phyloP scores from a whole-genome alignment of 2,329 filamentous ascomycete species.

The Cladosporium sp. region DNA sequence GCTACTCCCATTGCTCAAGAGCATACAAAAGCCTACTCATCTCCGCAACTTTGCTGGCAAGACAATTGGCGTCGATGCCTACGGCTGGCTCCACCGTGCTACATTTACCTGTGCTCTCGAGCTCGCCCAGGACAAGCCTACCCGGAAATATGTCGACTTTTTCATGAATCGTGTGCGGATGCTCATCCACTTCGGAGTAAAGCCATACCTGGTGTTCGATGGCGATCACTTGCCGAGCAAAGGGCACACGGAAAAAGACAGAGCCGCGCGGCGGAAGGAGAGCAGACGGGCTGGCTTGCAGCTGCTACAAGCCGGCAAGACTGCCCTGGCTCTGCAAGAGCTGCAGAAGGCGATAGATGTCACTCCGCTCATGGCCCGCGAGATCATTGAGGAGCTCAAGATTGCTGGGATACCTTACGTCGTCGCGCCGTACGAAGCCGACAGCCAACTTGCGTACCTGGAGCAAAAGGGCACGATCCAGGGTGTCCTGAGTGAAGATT shows the following conservation, averaged over 20 bases:
- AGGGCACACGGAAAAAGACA: constrained; percentile 74
- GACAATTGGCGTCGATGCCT: constrained; percentile 91
- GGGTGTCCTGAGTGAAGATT: constrained; percentile 93
- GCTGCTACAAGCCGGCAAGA: constrained; percentile 75
- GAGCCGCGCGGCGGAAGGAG: constrained; percentile 70
- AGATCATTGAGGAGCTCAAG: constrained; percentile 89
- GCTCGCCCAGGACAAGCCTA: constrained; percentile 81
- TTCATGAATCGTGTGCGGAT: constrained; percentile 87
- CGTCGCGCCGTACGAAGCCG: constrained; percentile 95
- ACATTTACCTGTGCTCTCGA: constrained; percentile 88
- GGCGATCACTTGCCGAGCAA: constrained; percentile 95
- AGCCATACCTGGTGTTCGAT: constrained; percentile 94
- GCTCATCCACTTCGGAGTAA: constrained; percentile 89
- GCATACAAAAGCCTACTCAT: constrained; percentile 84
- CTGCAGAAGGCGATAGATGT: constrained; percentile 95
- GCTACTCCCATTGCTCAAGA: constrained; percentile 86
- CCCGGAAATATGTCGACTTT: constrained; percentile 83
- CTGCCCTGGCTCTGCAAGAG: constrained; percentile 74
- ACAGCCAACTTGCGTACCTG: constrained; percentile 92
- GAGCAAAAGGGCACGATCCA: constrained; percentile 78
- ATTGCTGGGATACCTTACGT: constrained; percentile 74
- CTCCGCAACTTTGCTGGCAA: constrained; percentile 84
- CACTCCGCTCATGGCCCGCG: constrained; percentile 89
- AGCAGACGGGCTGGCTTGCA: constrained; percentile 73
- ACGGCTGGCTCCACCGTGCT: constrained; percentile 96